These are phyloP conservation scores for Phaeotremella skinneri DNA, from an alignment of 768 basidiomycete genomes.

Conservation along the genomic window DNA sequence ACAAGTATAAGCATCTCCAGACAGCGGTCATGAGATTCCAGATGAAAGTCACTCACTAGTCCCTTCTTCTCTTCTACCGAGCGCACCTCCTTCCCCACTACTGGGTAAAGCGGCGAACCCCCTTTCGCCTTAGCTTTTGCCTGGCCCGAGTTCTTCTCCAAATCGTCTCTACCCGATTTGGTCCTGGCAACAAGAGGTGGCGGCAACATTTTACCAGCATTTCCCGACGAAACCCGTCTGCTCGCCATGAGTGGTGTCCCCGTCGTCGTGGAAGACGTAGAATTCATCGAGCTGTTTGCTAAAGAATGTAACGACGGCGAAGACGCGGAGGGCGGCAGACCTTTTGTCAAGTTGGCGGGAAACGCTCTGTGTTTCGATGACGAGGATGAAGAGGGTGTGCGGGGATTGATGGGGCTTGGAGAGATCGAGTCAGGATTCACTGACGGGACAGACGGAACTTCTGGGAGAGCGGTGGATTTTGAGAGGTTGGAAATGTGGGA, in stretches of 20 bases:
- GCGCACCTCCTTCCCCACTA: constrained; percentile 16
- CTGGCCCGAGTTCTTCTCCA: not conserved
- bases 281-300: not conserved
- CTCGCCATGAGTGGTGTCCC: constrained; percentile 22
- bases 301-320: constrained; percentile 21
- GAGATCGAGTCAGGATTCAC: not conserved
- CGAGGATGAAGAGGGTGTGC: not conserved
- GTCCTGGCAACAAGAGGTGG: too few species aligned
- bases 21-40: not conserved
- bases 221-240: constrained; percentile 21
- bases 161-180: not conserved
- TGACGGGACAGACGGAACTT: not conserved
- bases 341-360: constrained; percentile 37
- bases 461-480: too few species aligned
- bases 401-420: not conserved
- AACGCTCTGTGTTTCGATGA: constrained; percentile 20
- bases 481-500: not conserved
- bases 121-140: constrained; percentile 5
- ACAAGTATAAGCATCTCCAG: constrained; percentile 1
- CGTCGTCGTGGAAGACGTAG: not conserved
- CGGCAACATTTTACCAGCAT: not conserved
- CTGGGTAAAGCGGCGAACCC: not conserved
- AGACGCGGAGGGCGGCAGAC: constrained; percentile 34
- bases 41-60: constrained; percentile 29
- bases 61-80: constrained; percentile 45